Conservation (phyloP, 805 yeast species). For the Wickerhamomyces ciferrii region DNA sequence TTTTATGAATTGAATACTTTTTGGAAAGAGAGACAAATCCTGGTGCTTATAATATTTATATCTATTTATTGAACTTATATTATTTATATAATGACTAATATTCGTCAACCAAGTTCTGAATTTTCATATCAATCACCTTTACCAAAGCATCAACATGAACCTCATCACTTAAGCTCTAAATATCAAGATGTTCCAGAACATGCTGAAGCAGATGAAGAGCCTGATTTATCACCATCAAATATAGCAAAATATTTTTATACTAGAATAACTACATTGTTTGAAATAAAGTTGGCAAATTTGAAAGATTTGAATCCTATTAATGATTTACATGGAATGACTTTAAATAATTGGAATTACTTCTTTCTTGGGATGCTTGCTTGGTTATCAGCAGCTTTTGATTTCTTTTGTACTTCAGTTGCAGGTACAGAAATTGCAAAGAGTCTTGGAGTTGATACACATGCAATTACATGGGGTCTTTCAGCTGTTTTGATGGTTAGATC, state of each 20-base stretch:
- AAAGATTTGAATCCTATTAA: constrained; percentile 37
- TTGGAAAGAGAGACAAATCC: background rate
- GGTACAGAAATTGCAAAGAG: constrained; percentile 47
- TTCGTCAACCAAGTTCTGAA: background rate
- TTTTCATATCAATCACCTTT: background rate
- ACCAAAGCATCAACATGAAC: background rate
- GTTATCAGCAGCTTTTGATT: constrained; percentile 73
- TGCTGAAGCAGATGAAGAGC: constrained; percentile 3
- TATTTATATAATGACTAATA: background rate
- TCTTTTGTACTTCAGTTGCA: constrained; percentile 57
- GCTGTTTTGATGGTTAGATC: constrained; percentile 69
- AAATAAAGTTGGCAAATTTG: constrained; percentile 16
- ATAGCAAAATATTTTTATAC: constrained; percentile 16
- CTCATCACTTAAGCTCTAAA: background rate
- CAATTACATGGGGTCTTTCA: constrained; percentile 70
- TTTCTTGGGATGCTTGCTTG: constrained; percentile 57
- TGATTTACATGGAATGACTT: constrained; percentile 30
- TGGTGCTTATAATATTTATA: background rate
- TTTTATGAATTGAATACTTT: too few species aligned
- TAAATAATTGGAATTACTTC: constrained; percentile 51
- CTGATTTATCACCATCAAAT: constrained; percentile 6
- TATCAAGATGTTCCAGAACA: background rate
- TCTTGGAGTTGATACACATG: constrained; percentile 38
- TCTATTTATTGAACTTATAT: too few species aligned
- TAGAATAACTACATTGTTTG: constrained; percentile 20